These are phyloP conservation scores for Oryza meyeriana DNA, from an alignment of 176 grass and related monocot species.

Conservation along the genomic window DNA sequence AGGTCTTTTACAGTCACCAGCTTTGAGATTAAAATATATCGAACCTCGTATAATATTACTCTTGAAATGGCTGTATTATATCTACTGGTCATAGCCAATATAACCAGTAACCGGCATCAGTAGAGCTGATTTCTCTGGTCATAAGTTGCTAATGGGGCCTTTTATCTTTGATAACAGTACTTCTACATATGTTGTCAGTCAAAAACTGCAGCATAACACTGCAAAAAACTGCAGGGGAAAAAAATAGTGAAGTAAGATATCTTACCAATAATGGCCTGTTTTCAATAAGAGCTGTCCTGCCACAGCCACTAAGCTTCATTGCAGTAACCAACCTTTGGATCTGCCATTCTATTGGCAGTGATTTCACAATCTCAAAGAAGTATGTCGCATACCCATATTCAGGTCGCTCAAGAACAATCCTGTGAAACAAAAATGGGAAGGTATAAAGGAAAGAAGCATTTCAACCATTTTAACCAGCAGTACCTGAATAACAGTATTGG, in stretches of 20 bases:
- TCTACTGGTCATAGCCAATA: neutral
- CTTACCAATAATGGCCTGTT: conserved; percentile 76
- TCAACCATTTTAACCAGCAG: conserved; percentile 7
- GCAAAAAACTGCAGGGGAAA: neutral
- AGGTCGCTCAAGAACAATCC: conserved; percentile 92
- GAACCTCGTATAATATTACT: neutral
- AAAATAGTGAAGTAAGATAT: neutral
- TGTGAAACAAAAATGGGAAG: conserved; percentile 34
- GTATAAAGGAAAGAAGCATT: neutral
- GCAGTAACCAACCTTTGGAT: conserved; percentile 70
- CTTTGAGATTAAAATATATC: neutral
- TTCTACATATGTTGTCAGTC: neutral
- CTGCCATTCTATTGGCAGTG: conserved; percentile 71
- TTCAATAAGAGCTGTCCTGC: conserved; percentile 77
- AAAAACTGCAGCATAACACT: neutral
- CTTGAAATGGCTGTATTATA: neutral
- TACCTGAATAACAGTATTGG: neutral
- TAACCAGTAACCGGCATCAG: neutral
- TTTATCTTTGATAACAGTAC: neutral
- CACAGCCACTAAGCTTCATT: conserved; percentile 86
- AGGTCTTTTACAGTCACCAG: neutral
- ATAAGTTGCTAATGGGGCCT: neutral
- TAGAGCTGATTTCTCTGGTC: neutral
- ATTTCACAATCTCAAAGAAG: conserved; percentile 84
- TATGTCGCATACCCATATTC: conserved; percentile 96